Evolutionary conservation across 805 yeast species (phyloP).

Genomic region (Lipomyces orientalis): DNA sequence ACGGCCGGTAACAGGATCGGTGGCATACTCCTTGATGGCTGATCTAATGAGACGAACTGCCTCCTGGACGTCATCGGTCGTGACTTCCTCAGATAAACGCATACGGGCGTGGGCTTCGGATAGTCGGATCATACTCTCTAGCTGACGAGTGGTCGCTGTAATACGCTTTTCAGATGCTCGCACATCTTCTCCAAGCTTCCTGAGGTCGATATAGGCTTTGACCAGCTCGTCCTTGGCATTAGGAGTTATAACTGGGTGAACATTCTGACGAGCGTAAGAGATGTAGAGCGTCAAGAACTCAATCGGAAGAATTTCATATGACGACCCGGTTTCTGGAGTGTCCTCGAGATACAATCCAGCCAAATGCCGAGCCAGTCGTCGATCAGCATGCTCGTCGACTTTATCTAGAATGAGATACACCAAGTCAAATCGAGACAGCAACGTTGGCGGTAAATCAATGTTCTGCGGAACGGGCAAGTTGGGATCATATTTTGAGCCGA

Average conservation of each 20-base stretch:
- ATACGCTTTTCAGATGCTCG: slow-evolving; percentile 85
- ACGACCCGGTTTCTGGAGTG: slow-evolving; percentile 71
- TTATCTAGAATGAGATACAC: slow-evolving; percentile 91
- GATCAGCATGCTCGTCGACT: slow-evolving; percentile 83
- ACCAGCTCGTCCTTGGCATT: slow-evolving; percentile 87
- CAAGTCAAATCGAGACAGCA: slow-evolving; percentile 91
- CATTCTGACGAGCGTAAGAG: slow-evolving; percentile 89
- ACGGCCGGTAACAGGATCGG: slow-evolving; percentile 95
- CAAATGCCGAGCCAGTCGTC: slow-evolving; percentile 86
- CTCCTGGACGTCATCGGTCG: slow-evolving; percentile 82
- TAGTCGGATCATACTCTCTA: slow-evolving; percentile 93
- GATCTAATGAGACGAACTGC: slow-evolving; percentile 91
- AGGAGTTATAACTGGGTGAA: slow-evolving; percentile 76
- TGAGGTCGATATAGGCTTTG: slow-evolving; percentile 86
- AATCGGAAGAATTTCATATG: slow-evolving; percentile 74
- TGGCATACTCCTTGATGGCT: slow-evolving; percentile 97
- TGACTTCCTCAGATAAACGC: slow-evolving; percentile 77
- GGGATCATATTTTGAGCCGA: slow-evolving; percentile 95
- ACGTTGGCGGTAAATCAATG: slow-evolving; percentile 95
- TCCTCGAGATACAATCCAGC: slow-evolving; percentile 93
- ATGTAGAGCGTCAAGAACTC: slow-evolving; percentile 88
- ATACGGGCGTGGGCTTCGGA: slow-evolving; percentile 97
- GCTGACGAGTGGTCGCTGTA: slow-evolving; percentile 97
- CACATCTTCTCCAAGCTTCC: slow-evolving; percentile 90
- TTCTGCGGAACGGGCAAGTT: slow-evolving; percentile 91